Conservation (phyloP, 2,329 filamentous ascomycete genomes). For the Epichloe coenophiala region DNA sequence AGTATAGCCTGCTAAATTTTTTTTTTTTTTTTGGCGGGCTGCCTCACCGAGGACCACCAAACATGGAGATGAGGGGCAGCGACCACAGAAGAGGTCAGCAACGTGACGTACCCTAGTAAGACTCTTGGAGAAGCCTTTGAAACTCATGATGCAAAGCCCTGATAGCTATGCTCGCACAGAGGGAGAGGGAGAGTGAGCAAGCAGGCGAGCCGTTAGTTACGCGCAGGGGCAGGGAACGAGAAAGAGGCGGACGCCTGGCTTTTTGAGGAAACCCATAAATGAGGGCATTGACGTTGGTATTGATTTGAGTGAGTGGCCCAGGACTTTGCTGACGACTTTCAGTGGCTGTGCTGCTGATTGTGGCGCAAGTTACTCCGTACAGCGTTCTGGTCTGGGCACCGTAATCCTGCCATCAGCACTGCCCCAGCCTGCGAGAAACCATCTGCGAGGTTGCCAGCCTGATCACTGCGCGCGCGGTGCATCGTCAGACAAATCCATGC, state of each 20-base stretch:
- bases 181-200: not conserved
- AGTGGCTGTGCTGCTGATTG: constrained; percentile 8
- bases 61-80: constrained; percentile 18
- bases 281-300: constrained; percentile 5
- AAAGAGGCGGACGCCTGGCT: constrained; percentile 1
- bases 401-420: not conserved
- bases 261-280: constrained; percentile 1
- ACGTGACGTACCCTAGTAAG: constrained; percentile 56
- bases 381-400: too few species aligned
- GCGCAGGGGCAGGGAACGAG: not conserved
- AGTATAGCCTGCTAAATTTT: not conserved
- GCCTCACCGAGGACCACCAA: not conserved
- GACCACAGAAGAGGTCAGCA: constrained; percentile 3
- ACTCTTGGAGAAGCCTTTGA: constrained; percentile 90
- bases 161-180: not conserved
- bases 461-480: too few species aligned
- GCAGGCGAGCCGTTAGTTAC: not conserved
- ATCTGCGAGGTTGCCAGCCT: too few species aligned
- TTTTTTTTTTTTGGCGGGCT: not conserved
- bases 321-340: constrained; percentile 3
- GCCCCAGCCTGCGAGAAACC: not conserved
- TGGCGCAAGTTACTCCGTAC: constrained; percentile 3
- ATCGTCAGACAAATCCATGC: too few species aligned
- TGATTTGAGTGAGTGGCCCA: not conserved
- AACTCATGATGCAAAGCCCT: constrained; percentile 56